These are phyloP conservation scores for Entomortierella chlamydospora DNA, from an alignment of 192 early-diverging fungal species.

Conservation along the genomic window DNA sequence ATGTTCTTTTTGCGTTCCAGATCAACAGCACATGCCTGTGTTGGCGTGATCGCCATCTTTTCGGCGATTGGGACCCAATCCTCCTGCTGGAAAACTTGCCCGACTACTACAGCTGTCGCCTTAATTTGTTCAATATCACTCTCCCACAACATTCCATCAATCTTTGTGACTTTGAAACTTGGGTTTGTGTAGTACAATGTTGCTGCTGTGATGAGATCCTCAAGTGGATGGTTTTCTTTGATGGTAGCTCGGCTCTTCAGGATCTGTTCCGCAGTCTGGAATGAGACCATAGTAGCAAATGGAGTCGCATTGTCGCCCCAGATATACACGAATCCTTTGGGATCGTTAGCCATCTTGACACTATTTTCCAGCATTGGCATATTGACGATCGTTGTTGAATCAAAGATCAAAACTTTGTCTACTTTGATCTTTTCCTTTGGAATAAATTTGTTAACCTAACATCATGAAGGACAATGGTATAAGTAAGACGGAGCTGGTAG, in stretches of 20 bases:
- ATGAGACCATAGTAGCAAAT: slow-evolving; percentile 28
- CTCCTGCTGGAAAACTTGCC: slow-evolving; percentile 56
- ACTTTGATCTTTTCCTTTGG: slow-evolving; percentile 37
- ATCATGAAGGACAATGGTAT: background rate
- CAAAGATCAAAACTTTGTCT: slow-evolving; percentile 48
- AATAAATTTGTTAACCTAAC: slow-evolving; percentile 40
- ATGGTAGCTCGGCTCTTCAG: slow-evolving; percentile 16
- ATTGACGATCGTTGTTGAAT: slow-evolving; percentile 44
- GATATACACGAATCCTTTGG: slow-evolving; percentile 22
- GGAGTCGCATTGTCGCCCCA: slow-evolving; percentile 34
- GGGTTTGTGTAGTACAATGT: slow-evolving; percentile 9
- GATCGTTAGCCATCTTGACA: background rate
- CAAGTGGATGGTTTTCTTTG: slow-evolving; percentile 1
- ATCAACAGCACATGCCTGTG: slow-evolving; percentile 30
- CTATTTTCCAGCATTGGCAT: slow-evolving; percentile 26
- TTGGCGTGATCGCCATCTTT: slow-evolving; percentile 39
- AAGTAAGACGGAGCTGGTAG: background rate
- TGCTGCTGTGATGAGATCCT: slow-evolving; percentile 28
- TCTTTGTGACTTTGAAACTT: slow-evolving; percentile 12
- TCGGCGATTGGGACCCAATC: slow-evolving; percentile 59
- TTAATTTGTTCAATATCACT: slow-evolving; percentile 59
- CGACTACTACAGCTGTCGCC: slow-evolving; percentile 40
- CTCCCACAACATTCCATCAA: slow-evolving; percentile 45
- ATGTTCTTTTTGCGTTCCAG: slow-evolving; percentile 25
- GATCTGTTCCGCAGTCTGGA: slow-evolving; percentile 27